phyloP scores from a whole-genome alignment of 1,284 basidiomycete species.

The Phylloboletellus chloephorus region DNA sequence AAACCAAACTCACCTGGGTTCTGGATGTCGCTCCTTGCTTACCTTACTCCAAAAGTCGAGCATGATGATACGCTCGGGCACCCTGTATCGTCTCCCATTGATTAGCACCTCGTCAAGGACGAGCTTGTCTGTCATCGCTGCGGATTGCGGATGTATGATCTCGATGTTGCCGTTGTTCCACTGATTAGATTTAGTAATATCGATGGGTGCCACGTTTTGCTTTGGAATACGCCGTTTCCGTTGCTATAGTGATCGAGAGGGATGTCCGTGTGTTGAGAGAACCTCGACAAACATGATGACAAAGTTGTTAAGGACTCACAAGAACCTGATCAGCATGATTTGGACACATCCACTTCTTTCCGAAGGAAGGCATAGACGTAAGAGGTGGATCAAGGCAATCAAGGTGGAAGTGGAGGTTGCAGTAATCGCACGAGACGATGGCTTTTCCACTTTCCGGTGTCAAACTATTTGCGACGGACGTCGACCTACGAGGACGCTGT shows the following conservation, averaged over 20 bases:
- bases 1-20: slow-evolving; percentile 37
- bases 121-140: slow-evolving; percentile 42
- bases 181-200: slow-evolving; percentile 63
- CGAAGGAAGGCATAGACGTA: slow-evolving; percentile 77
- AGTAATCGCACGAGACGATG: slow-evolving; percentile 95
- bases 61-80: slow-evolving; percentile 90
- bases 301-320: slow-evolving; percentile 39
- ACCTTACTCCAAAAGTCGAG: slow-evolving; percentile 95
- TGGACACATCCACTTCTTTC: slow-evolving; percentile 98
- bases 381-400: slow-evolving; percentile 94
- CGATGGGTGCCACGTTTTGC: slow-evolving; percentile 59
- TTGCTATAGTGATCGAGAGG: slow-evolving; percentile 41
- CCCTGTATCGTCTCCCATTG: slow-evolving; percentile 81
- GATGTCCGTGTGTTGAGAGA: slow-evolving; percentile 10
- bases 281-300: slow-evolving; percentile 2
- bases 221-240: slow-evolving; percentile 74
- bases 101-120: slow-evolving; percentile 71
- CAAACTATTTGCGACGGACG: slow-evolving; percentile 32
- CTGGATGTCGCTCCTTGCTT: slow-evolving; percentile 40
- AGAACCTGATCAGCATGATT: slow-evolving; percentile 84
- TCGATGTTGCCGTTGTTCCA: slow-evolving; percentile 93
- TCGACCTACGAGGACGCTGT: slow-evolving; percentile 50
- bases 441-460: slow-evolving; percentile 54
- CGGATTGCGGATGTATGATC: slow-evolving; percentile 64
- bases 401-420: slow-evolving; percentile 92